phyloP scores from a whole-genome alignment of 129 eudicot species.

The Artemisia annua region DNA sequence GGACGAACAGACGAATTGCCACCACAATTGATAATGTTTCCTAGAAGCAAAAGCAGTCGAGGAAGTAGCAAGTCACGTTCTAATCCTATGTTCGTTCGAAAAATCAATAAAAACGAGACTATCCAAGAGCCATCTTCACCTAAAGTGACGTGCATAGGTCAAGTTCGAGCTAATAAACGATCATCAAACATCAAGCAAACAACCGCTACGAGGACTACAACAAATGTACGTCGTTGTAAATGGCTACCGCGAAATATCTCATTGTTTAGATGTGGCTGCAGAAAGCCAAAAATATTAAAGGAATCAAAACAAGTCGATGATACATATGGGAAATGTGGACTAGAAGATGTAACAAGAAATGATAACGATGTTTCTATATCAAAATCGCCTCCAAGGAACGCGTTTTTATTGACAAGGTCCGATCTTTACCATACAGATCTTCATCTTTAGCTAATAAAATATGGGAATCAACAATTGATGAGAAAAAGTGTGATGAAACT shows the following conservation, averaged over 20 bases:
- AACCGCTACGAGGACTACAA: neutral
- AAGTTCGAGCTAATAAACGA: conserved; percentile 58
- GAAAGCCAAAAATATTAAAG: conserved; percentile 12
- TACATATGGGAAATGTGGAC: conserved; percentile 2
- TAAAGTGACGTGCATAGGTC: conserved; percentile 93
- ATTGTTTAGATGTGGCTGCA: neutral
- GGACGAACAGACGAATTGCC: conserved; percentile 58
- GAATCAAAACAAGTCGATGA: conserved; percentile 25
- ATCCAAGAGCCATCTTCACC: conserved; percentile 81
- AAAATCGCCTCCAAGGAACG: conserved; percentile 51
- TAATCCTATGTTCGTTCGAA: conserved; percentile 43
- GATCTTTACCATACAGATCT: conserved; percentile 78
- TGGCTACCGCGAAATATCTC: neutral
- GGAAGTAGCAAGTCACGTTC: conserved; percentile 52
- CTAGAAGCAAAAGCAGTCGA: conserved; percentile 54
- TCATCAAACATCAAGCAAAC: conserved; percentile 37
- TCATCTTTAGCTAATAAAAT: conserved; percentile 44
- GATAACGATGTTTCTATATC: conserved; percentile 1
- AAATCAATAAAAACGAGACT: conserved; percentile 25
- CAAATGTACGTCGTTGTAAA: conserved; percentile 19
- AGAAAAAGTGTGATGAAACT: conserved; percentile 9
- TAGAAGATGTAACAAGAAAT: neutral
- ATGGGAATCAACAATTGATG: conserved; percentile 38
- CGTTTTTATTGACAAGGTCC: conserved; percentile 68
- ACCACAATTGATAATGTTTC: conserved; percentile 63